Percentiles rank a stretch among this genome's conserved stretches.
Conservation (phyloP, 202 grass and related monocot species). For the Zoysia matrella region DNA sequence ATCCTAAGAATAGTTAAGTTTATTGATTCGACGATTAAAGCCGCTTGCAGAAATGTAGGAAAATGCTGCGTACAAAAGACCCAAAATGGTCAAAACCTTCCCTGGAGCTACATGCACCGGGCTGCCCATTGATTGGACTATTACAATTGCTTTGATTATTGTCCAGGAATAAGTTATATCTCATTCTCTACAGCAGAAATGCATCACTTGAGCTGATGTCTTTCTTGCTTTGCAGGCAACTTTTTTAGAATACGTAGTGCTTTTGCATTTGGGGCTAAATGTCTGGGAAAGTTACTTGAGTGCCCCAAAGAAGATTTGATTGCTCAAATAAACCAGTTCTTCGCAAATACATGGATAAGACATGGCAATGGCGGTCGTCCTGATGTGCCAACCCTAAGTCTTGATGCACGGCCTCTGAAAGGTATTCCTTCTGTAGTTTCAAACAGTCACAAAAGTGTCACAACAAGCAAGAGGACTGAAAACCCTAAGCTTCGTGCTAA, state of each 20-base stretch:
- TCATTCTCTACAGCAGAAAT: background rate
- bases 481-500: slow-evolving; percentile 46
- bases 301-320: slow-evolving; percentile 75
- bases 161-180: slow-evolving; percentile 13
- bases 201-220: slow-evolving; percentile 13
- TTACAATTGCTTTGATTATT: background rate
- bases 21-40: no score
- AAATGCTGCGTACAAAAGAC: no score
- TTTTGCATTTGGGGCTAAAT: slow-evolving; percentile 86
- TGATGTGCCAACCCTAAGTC: slow-evolving; percentile 54
- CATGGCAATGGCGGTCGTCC: slow-evolving; percentile 73
- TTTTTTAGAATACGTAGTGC: no score
- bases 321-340: slow-evolving; percentile 78
- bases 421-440: slow-evolving; percentile 52
- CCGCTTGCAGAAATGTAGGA: no score
- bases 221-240: slow-evolving; percentile 65
- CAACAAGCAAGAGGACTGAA: no score
- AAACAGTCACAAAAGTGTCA: slow-evolving; percentile 49
- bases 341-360: no score
- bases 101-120: no score
- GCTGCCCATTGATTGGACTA: background rate
- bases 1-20: background rate
- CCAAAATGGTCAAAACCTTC: no score
- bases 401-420: slow-evolving; percentile 34
- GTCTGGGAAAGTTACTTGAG: slow-evolving; percentile 70